These are phyloP conservation scores for Begonia fuchsioides DNA, from an alignment of 306 rosid genomes.

Conservation along the genomic window DNA sequence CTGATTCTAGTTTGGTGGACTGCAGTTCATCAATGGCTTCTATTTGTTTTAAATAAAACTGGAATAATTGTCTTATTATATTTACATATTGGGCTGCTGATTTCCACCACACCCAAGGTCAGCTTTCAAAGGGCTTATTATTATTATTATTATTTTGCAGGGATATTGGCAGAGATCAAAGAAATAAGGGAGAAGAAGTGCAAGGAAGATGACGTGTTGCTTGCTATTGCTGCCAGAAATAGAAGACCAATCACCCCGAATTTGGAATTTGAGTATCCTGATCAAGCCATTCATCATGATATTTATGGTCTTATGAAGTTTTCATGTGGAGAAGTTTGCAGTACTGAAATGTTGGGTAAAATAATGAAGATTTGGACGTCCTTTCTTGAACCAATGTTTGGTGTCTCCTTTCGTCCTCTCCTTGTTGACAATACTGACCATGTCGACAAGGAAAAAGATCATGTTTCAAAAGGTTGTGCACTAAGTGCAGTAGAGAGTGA, in stretches of 20 bases:
- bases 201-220: slow-evolving; percentile 92
- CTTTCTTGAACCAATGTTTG: slow-evolving; percentile 78
- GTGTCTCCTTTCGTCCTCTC: slow-evolving; percentile 76
- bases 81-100: neutral
- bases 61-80: neutral
- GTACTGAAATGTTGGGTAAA: slow-evolving; percentile 84
- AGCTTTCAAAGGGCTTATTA: neutral
- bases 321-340: slow-evolving; percentile 93
- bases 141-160: slow-evolving; percentile 39
- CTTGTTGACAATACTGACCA: slow-evolving; percentile 90
- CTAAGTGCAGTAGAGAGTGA: slow-evolving; percentile 55
- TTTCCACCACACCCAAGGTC: neutral
- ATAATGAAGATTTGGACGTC: slow-evolving; percentile 96
- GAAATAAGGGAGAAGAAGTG: slow-evolving; percentile 93
- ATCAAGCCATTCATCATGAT: slow-evolving; percentile 87
- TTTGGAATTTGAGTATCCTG: slow-evolving; percentile 76
- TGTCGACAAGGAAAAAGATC: slow-evolving; percentile 47
- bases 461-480: slow-evolving; percentile 33
- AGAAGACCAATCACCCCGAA: slow-evolving; percentile 80
- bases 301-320: slow-evolving; percentile 84
- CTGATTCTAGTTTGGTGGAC: neutral
- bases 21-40: neutral
- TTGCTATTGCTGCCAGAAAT: slow-evolving; percentile 93
- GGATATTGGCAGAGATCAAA: slow-evolving; percentile 83
- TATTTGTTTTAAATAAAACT: neutral